phyloP scores from a whole-genome alignment of 2,329 filamentous ascomycete genomes.

The Ceratocystis colombiana region DNA sequence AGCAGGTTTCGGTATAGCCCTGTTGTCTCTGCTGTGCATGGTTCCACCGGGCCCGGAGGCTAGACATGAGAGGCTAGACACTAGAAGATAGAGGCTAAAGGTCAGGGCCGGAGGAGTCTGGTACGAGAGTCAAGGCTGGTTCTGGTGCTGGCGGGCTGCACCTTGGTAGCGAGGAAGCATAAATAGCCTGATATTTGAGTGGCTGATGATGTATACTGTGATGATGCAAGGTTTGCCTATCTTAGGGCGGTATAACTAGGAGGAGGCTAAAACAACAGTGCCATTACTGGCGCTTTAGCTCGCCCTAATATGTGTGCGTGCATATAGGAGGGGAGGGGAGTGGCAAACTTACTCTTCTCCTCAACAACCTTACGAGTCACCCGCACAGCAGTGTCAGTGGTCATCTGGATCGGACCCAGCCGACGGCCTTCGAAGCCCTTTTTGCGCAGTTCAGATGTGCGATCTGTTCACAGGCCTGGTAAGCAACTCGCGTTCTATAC shows the following conservation, averaged over 20 bases:
- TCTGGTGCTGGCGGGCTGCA: neutral
- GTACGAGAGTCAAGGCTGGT: neutral
- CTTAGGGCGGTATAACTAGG: neutral
- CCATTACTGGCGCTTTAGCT: neutral
- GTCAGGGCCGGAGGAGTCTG: no score
- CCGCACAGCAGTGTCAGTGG: conserved; percentile 90
- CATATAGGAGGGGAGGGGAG: neutral
- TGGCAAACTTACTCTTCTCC: conserved; percentile 52
- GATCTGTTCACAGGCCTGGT: conserved; percentile 46
- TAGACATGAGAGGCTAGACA: neutral
- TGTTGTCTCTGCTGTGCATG: conserved; percentile 9
- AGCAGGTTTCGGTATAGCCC: conserved; percentile 13
- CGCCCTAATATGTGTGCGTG: neutral
- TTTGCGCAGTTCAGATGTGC: conserved; percentile 87
- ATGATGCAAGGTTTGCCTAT: conserved; percentile 1
- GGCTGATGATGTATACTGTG: conserved; percentile 1
- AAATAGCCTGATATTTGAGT: neutral
- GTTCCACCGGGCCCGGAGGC: neutral
- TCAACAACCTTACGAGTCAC: conserved; percentile 85
- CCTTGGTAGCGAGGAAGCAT: conserved; percentile 5
- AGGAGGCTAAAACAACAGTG: neutral
- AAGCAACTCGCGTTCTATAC: neutral
- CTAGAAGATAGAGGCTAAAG: neutral
- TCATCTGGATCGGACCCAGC: conserved; percentile 92
- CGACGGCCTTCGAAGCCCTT: conserved; percentile 85